phyloP scores from a whole-genome alignment of 2,329 filamentous ascomycete species.

The Cladophialophora chaetospira region DNA sequence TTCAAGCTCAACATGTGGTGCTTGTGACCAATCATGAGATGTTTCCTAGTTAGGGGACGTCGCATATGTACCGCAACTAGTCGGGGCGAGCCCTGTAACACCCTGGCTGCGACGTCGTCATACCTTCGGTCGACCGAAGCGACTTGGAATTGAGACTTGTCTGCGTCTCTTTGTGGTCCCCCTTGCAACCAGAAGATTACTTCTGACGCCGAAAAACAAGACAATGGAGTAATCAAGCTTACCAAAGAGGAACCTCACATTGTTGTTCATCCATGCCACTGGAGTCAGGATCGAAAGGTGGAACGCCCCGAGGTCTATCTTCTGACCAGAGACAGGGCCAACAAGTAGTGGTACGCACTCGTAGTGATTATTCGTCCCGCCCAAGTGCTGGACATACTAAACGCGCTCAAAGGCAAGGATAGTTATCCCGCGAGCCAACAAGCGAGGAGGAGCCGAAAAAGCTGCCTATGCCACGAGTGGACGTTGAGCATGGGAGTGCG shows the following conservation, averaged over 20 bases:
- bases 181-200: not conserved
- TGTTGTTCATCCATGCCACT: not conserved
- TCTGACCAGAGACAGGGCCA: too few relatives aligned
- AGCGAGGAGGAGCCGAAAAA: too few relatives aligned
- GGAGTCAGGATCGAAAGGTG: not conserved
- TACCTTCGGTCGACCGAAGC: not conserved
- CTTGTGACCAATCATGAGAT: not conserved
- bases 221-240: not conserved
- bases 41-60: not conserved
- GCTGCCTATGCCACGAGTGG: too few relatives aligned
- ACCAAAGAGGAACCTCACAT: not conserved
- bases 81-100: not conserved
- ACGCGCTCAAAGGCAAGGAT: too few relatives aligned
- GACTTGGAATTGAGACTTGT: not conserved
- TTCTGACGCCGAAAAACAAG: not conserved
- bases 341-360: too few relatives aligned
- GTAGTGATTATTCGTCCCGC: too few relatives aligned
- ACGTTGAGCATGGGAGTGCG: too few relatives aligned
- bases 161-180: not conserved
- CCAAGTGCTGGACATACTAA: too few relatives aligned
- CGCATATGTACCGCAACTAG: not conserved
- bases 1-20: not conserved
- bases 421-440: too few relatives aligned
- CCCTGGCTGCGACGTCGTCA: not conserved
- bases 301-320: not conserved